These are phyloP conservation scores for Gracilariopsis chorda DNA, from an alignment of 23 red algal genomes.

Conservation along the genomic window DNA sequence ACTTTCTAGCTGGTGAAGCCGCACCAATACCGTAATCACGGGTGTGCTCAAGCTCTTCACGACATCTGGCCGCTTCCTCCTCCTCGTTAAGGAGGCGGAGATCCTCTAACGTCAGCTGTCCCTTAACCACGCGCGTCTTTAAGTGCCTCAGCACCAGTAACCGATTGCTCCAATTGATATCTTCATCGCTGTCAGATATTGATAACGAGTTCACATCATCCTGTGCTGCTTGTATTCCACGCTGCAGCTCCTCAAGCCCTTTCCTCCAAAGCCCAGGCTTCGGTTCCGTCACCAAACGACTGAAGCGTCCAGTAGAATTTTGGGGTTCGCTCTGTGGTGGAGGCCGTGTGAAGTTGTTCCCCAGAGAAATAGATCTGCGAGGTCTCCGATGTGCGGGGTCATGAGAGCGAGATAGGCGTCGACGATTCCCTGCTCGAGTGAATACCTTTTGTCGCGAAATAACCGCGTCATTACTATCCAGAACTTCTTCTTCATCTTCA, in stretches of 20 bases:
- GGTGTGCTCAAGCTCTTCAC: constrained; percentile 2
- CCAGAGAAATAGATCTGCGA: no score
- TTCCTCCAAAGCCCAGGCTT: background rate
- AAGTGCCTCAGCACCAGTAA: no score
- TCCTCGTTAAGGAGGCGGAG: background rate
- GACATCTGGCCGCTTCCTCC: background rate
- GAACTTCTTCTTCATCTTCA: background rate
- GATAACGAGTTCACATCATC: constrained; percentile 3
- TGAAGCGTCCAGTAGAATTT: no score
- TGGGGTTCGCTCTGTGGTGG: no score
- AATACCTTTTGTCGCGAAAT: background rate
- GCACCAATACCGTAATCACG: background rate
- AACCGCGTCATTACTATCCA: background rate
- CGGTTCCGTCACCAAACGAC: no score
- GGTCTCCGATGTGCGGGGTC: no score
- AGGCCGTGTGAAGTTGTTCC: no score
- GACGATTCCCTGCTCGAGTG: background rate
- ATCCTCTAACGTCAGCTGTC: no score
- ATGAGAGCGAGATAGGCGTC: background rate
- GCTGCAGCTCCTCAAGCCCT: background rate
- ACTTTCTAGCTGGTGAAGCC: background rate
- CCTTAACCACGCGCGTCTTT: no score
- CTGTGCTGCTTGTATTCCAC: background rate
- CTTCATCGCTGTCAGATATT: no score
- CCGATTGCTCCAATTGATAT: no score